Evolutionary conservation across 768 basidiomycete genomes (phyloP).

Genomic region (Psilocybe cubensis): DNA sequence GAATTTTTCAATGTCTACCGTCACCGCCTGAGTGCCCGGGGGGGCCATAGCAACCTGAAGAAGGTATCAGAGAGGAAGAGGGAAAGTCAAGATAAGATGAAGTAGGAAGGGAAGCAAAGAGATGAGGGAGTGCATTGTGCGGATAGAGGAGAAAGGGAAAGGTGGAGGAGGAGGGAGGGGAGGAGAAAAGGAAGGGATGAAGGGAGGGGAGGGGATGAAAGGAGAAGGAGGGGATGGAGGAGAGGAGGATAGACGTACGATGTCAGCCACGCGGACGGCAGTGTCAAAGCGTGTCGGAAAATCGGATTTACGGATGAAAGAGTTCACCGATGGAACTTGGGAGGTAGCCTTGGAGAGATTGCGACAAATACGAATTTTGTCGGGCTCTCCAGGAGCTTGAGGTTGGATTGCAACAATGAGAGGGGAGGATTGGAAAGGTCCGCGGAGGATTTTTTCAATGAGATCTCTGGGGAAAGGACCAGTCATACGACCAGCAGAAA

Average conservation of each 20-base stretch:
- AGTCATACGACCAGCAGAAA: conserved; percentile 23
- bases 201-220: too few species aligned
- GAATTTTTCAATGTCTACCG: conserved; percentile 34
- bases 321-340: conserved; percentile 23
- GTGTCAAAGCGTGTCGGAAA: conserved; percentile 32
- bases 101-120: not conserved
- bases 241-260: conserved; percentile 21
- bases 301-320: conserved; percentile 23
- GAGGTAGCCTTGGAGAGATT: conserved; percentile 28
- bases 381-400: conserved; percentile 23
- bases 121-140: not conserved
- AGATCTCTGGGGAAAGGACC: conserved; percentile 21
- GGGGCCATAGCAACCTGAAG: conserved; percentile 31
- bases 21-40: conserved; percentile 32
- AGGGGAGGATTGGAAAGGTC: conserved; percentile 31
- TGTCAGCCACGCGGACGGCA: conserved; percentile 25
- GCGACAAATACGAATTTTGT: conserved; percentile 30
- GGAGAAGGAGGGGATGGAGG: too few species aligned
- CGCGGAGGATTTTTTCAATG: conserved; percentile 21
- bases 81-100: not conserved
- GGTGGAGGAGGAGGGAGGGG: too few species aligned
- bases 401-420: conserved; percentile 25
- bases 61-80: not conserved
- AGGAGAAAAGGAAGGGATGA: too few species aligned
- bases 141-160: too few species aligned